Conservation (phyloP, 768 basidiomycete genomes). For the Cystofilobasidium ferigula region DNA sequence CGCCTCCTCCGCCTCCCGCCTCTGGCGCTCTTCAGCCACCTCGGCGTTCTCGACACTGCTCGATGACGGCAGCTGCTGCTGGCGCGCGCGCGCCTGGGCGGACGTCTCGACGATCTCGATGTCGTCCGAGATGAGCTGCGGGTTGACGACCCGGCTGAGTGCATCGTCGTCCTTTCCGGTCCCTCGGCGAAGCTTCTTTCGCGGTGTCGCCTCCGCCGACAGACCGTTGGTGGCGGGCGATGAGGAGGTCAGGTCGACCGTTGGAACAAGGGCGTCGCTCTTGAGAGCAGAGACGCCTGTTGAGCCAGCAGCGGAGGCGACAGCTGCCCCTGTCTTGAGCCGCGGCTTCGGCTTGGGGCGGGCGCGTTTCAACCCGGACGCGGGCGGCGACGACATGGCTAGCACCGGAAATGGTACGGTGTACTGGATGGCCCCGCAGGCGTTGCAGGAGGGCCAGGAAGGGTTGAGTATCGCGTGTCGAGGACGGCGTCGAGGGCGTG, state of each 20-base stretch:
- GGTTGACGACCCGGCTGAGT: background rate
- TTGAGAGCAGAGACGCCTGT: too few species aligned
- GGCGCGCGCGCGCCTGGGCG: background rate
- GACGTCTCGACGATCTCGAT: slow-evolving; percentile 4
- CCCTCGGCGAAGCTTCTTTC: background rate
- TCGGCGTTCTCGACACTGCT: background rate
- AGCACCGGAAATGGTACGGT: background rate
- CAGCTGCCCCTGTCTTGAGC: background rate
- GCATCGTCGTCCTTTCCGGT: background rate
- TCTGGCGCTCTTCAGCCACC: background rate
- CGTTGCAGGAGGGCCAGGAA: too few species aligned
- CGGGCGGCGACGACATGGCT: background rate
- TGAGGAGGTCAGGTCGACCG: background rate
- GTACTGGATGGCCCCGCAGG: too few species aligned
- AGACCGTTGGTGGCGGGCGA: background rate
- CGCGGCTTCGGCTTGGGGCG: slow-evolving; percentile 3
- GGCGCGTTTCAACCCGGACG: background rate
- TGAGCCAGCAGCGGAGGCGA: background rate
- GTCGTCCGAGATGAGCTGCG: background rate
- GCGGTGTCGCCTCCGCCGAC: background rate
- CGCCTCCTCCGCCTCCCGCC: background rate
- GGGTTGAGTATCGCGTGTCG: too few species aligned
- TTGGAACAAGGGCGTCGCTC: background rate
- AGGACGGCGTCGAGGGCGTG: too few species aligned
- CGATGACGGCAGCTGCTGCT: background rate